Percentiles rank a stretch among this genome's conserved stretches.
These are phyloP conservation scores for Blastosporella zonata DNA, from an alignment of 1,284 basidiomycete genomes.

Conservation along the genomic window DNA sequence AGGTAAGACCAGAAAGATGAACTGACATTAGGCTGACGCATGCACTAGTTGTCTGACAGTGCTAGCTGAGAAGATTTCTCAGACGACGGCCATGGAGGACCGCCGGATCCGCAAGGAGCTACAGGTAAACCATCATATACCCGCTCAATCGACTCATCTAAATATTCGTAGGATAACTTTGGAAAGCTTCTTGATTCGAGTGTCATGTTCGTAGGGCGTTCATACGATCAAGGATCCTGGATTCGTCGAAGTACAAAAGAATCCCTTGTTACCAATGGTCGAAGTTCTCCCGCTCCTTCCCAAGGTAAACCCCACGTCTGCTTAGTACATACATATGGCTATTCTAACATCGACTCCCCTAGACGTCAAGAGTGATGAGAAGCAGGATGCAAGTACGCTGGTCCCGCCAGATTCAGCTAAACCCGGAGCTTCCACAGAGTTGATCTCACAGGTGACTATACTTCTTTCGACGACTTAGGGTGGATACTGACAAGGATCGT, in stretches of 20 bases:
- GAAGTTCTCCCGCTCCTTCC: constrained; percentile 58
- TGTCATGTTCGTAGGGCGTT: constrained; percentile 69
- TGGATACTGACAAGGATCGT: neutral
- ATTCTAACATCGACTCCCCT: constrained; percentile 20
- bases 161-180: constrained; percentile 67
- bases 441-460: constrained; percentile 47
- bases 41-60: constrained; percentile 70
- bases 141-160: neutral
- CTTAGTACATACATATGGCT: neutral
- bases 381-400: constrained; percentile 44
- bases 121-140: constrained; percentile 48
- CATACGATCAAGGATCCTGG: constrained; percentile 79
- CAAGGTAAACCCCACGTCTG: constrained; percentile 39
- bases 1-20: constrained; percentile 43
- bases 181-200: constrained; percentile 84
- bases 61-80: constrained; percentile 81
- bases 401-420: constrained; percentile 40
- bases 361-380: constrained; percentile 56
- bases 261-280: constrained; percentile 52
- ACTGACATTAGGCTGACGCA: neutral
- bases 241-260: constrained; percentile 68
- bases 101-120: constrained; percentile 85
- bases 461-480: neutral
- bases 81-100: constrained; percentile 90
- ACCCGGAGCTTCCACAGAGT: constrained; percentile 41